phyloP scores from a whole-genome alignment of 2,329 filamentous ascomycete genomes.

The Didymella pomorum region DNA sequence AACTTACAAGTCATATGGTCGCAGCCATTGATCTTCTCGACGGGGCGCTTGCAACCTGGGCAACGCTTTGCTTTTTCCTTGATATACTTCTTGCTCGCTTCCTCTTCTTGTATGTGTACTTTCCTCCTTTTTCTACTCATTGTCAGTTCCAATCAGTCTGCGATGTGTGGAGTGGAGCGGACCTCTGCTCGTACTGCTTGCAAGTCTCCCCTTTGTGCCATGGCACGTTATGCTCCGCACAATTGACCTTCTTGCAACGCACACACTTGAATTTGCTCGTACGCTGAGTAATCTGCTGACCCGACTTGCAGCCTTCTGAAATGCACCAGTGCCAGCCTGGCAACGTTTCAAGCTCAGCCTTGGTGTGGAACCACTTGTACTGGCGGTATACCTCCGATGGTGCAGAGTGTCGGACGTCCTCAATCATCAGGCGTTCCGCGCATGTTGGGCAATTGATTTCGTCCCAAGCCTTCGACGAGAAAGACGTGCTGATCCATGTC shows the following conservation, averaged over 20 bases:
- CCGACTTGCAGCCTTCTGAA: conserved; percentile 57
- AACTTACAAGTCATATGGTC: conserved; percentile 52
- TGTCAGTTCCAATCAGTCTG: neutral
- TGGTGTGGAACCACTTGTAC: conserved; percentile 56
- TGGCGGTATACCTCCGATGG: conserved; percentile 53
- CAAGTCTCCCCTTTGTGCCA: conserved; percentile 55
- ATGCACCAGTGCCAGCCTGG: conserved; percentile 64
- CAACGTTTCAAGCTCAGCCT: conserved; percentile 54
- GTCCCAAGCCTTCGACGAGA: conserved; percentile 53
- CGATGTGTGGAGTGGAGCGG: neutral
- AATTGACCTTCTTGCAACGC: conserved; percentile 48
- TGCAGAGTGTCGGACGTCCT: conserved; percentile 58
- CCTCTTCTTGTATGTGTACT: conserved; percentile 38
- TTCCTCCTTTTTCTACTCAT: conserved; percentile 30
- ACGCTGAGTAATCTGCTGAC: conserved; percentile 59
- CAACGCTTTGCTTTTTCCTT: conserved; percentile 49
- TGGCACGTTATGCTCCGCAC: conserved; percentile 42
- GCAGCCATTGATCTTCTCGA: conserved; percentile 53
- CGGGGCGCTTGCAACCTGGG: conserved; percentile 50
- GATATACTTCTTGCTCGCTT: conserved; percentile 43
- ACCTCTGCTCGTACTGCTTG: conserved; percentile 50
- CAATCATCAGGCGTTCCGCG: conserved; percentile 52
- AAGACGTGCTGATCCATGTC: conserved; percentile 51
- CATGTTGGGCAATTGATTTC: conserved; percentile 63
- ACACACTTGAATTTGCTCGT: conserved; percentile 55